These are phyloP conservation scores for Monilinia fructicola DNA, from an alignment of 2,329 filamentous ascomycete species.

Conservation along the genomic window DNA sequence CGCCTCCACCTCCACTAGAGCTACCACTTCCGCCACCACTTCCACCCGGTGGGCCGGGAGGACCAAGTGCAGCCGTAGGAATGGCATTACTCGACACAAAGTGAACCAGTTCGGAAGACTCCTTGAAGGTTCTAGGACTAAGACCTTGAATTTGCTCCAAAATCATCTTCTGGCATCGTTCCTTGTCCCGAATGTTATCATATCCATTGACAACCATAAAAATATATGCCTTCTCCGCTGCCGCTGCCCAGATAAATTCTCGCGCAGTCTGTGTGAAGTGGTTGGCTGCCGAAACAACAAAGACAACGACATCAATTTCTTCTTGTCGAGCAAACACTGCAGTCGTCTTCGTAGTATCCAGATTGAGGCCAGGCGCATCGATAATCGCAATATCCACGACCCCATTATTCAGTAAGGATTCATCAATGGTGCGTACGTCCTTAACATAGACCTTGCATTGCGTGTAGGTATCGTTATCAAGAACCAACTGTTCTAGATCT, in stretches of 20 bases:
- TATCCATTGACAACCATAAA: slow-evolving; percentile 99
- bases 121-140: slow-evolving; percentile 92
- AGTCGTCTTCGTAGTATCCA: slow-evolving; percentile 94
- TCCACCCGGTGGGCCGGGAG: slow-evolving; percentile 48
- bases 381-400: slow-evolving; percentile 98
- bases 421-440: slow-evolving; percentile 83
- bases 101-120: slow-evolving; percentile 88
- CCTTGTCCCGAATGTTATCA: slow-evolving; percentile 89
- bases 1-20: slow-evolving; percentile 54
- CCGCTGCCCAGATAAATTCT: slow-evolving; percentile 95
- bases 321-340: slow-evolving; percentile 96
- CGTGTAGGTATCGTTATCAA: slow-evolving; percentile 82
- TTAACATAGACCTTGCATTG: slow-evolving; percentile 97
- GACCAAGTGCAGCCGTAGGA: slow-evolving; percentile 61
- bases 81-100: slow-evolving; percentile 98
- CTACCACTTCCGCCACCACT: slow-evolving; percentile 55
- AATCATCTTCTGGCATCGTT: slow-evolving; percentile 88
- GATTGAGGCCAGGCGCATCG: slow-evolving; percentile 92
- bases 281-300: slow-evolving; percentile 95
- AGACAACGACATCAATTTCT: slow-evolving; percentile 98
- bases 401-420: slow-evolving; percentile 93
- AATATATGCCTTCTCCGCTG: slow-evolving; percentile 95
- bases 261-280: slow-evolving; percentile 98
- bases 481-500: slow-evolving; percentile 84
- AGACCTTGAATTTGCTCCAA: slow-evolving; percentile 82